Conservation (phyloP, 108 stramenopile genomes). For the Cyclotella atomus region DNA sequence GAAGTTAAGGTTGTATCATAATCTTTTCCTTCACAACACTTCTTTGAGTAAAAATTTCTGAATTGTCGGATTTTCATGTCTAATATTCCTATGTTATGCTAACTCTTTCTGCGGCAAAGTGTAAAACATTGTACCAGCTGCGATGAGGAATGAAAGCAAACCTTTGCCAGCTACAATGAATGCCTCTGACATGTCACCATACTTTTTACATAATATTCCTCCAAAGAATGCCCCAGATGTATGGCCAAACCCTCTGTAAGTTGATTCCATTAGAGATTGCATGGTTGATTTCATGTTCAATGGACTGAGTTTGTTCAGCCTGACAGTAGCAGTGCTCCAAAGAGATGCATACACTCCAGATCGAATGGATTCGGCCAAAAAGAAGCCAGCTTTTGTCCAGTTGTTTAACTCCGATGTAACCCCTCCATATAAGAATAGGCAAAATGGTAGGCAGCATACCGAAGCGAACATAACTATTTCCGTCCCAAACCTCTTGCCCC, state of each 20-base stretch:
- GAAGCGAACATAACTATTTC: constrained; percentile 34
- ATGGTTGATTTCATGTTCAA: constrained; percentile 30
- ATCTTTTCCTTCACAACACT: too few species aligned
- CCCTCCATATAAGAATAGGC: constrained; percentile 38
- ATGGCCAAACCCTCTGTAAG: constrained; percentile 39
- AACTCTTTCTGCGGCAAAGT: neutral
- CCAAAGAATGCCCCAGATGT: constrained; percentile 40
- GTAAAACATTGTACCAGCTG: constrained; percentile 19
- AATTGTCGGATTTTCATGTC: too few species aligned
- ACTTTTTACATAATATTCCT: constrained; percentile 30
- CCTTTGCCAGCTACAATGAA: constrained; percentile 35
- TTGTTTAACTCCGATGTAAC: constrained; percentile 14
- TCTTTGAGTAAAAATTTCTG: too few species aligned
- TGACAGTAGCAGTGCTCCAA: constrained; percentile 47
- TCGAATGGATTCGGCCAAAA: constrained; percentile 31
- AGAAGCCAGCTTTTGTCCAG: constrained; percentile 37
- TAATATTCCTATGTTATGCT: too few species aligned
- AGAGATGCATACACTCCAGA: constrained; percentile 42
- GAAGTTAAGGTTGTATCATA: too few species aligned
- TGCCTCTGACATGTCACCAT: constrained; percentile 19
- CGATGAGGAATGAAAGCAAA: constrained; percentile 34
- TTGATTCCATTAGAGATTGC: constrained; percentile 47
- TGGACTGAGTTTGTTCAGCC: constrained; percentile 30
- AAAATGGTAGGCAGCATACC: constrained; percentile 28
- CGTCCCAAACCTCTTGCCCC: constrained; percentile 20